Percentiles rank a stretch among this genome's conserved stretches.
These are phyloP conservation scores for Tricholoma terreum DNA, from an alignment of 768 basidiomycete genomes.

Conservation along the genomic window DNA sequence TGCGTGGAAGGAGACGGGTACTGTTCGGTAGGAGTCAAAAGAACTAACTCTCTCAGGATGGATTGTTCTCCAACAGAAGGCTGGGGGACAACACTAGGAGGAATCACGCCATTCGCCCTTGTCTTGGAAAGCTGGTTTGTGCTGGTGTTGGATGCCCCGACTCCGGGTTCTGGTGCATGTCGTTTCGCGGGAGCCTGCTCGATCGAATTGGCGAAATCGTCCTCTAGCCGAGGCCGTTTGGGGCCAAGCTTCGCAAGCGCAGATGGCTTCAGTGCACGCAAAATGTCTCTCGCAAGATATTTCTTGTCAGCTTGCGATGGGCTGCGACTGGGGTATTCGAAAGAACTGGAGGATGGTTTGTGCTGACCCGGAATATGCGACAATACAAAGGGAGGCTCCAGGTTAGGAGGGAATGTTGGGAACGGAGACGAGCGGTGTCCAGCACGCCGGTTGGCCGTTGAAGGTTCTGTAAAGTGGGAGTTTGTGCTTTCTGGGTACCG, in stretches of 20 bases:
- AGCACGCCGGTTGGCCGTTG: neutral
- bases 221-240: constrained; percentile 22
- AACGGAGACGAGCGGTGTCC: constrained; percentile 7
- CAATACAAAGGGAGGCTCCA: neutral
- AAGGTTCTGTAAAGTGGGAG: neutral
- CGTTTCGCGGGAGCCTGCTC: constrained; percentile 11
- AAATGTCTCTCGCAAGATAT: constrained; percentile 53
- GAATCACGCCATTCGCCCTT: neutral
- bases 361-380: neutral
- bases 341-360: neutral
- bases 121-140: neutral
- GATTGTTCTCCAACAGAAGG: neutral
- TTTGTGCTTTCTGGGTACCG: neutral
- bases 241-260: neutral
- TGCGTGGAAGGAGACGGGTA: neutral
- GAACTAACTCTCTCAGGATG: neutral
- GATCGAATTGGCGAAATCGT: neutral
- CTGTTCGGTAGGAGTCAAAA: neutral
- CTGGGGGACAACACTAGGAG: neutral
- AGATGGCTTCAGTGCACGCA: constrained; percentile 45
- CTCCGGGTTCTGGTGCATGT: constrained; percentile 4
- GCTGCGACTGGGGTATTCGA: constrained; percentile 15
- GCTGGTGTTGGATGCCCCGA: neutral
- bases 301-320: constrained; percentile 46
- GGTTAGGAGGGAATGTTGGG: constrained; percentile 1